These are phyloP conservation scores for Solanum virginianum DNA, from an alignment of 257 asterid genomes.

Conservation along the genomic window DNA sequence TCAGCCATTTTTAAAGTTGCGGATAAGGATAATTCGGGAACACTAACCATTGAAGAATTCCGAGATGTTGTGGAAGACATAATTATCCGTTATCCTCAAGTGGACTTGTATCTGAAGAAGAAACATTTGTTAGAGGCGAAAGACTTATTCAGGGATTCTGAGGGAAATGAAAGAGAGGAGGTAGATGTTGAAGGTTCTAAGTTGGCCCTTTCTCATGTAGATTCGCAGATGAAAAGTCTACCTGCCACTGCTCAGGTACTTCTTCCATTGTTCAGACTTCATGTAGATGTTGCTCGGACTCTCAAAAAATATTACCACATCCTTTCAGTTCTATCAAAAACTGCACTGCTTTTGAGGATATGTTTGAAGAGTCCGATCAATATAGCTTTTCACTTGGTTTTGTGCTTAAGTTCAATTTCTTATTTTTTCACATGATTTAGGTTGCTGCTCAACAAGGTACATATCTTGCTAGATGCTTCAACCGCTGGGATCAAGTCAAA, in stretches of 20 bases:
- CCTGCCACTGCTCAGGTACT: slow-evolving; percentile 97
- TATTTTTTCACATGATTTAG: slow-evolving; percentile 16
- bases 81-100: slow-evolving; percentile 85
- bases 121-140: slow-evolving; percentile 36
- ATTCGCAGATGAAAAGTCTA: slow-evolving; percentile 82
- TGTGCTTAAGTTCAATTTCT: neutral
- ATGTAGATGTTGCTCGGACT: neutral
- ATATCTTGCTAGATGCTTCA: slow-evolving; percentile 87
- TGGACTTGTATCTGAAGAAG: slow-evolving; percentile 56
- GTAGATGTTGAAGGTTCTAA: slow-evolving; percentile 74
- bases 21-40: slow-evolving; percentile 76
- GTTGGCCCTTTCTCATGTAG: slow-evolving; percentile 74
- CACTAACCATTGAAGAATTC: slow-evolving; percentile 66
- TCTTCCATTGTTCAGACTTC: neutral
- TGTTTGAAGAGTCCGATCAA: neutral
- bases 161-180: slow-evolving; percentile 61
- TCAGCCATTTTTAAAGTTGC: slow-evolving; percentile 70
- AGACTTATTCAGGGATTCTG: slow-evolving; percentile 55
- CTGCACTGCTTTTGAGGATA: neutral
- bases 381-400: neutral
- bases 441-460: slow-evolving; percentile 97
- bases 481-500: slow-evolving; percentile 80
- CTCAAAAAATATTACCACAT: neutral
- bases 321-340: neutral
- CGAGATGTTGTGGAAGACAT: slow-evolving; percentile 71